Evolutionary conservation across 345 rosid species (phyloP).

Genomic region (Salix koriyanagi): DNA sequence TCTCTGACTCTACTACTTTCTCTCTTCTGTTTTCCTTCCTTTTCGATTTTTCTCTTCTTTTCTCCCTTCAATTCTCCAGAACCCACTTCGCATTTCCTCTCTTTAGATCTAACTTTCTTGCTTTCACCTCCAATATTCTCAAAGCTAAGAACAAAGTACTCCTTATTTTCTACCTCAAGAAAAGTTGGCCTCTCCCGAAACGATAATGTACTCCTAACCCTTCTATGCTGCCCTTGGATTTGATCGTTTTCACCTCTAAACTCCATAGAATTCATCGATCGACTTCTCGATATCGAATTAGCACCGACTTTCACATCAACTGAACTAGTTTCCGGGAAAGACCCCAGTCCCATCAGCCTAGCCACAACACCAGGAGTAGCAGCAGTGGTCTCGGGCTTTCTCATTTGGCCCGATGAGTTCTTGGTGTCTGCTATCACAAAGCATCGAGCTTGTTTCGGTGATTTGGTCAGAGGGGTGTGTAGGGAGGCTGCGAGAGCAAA

Average conservation of each 20-base stretch:
- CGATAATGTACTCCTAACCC: slow-evolving; percentile 38
- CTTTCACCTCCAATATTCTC: slow-evolving; percentile 24
- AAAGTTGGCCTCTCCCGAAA: slow-evolving; percentile 36
- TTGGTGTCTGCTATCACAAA: slow-evolving; percentile 7
- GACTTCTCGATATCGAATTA: slow-evolving; percentile 38
- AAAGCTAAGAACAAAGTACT: slow-evolving; percentile 60
- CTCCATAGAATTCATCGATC: slow-evolving; percentile 44
- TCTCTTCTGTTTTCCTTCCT: slow-evolving; percentile 15
- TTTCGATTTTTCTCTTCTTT: slow-evolving; percentile 23
- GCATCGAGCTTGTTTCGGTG: slow-evolving; percentile 27
- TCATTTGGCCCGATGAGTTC: not conserved
- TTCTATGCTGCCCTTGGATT: slow-evolving; percentile 23
- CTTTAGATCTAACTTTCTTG: slow-evolving; percentile 5
- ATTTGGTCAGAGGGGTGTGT: slow-evolving; percentile 54
- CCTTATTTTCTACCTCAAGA: slow-evolving; percentile 62
- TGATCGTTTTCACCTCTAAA: slow-evolving; percentile 16
- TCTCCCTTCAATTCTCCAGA: slow-evolving; percentile 33
- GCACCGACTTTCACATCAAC: slow-evolving; percentile 12
- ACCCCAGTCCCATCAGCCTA: slow-evolving; percentile 76
- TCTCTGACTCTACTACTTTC: slow-evolving; percentile 4
- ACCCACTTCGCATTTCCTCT: slow-evolving; percentile 18
- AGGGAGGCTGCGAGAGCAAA: slow-evolving; percentile 51
- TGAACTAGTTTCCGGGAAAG: slow-evolving; percentile 20
- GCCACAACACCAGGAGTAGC: slow-evolving; percentile 57
- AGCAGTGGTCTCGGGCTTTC: slow-evolving; percentile 8